A percentile compares a stretch with the other conserved stretches of the same genome.
Conservation (phyloP, 108 stramenopile species). For the Schizochytrium sp. region DNA sequence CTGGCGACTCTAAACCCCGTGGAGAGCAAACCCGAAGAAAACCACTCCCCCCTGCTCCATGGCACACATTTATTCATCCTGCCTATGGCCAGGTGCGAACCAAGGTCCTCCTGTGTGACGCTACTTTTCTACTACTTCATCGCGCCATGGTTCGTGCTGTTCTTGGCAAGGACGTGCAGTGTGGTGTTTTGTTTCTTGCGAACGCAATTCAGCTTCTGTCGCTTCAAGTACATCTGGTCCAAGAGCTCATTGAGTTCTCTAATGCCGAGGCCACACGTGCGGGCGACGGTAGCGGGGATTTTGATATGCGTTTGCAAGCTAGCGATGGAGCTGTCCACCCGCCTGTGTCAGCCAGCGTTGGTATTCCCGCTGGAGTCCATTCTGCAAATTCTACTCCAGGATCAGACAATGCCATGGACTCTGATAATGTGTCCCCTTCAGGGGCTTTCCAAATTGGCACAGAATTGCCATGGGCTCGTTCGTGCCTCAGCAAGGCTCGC, state of each 20-base stretch:
- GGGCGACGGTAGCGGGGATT: no score
- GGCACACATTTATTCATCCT: constrained; percentile 26
- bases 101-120: constrained; percentile 21
- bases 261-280: neutral
- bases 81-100: neutral
- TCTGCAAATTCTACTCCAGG: no score
- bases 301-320: no score
- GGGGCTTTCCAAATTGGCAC: no score
- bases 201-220: neutral
- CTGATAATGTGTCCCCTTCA: no score
- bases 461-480: no score
- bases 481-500: no score
- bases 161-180: neutral
- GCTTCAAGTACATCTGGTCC: neutral
- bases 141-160: neutral
- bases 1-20: constrained; percentile 36
- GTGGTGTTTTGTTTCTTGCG: constrained; percentile 20
- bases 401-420: no score
- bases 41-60: constrained; percentile 12
- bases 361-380: no score
- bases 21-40: neutral
- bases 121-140: constrained; percentile 51
- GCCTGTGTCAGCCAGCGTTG: no score
- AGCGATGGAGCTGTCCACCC: no score
- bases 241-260: neutral